Conservation (phyloP, 2,329 filamentous ascomycete genomes). For the Ophiostoma tasmaniense region DNA sequence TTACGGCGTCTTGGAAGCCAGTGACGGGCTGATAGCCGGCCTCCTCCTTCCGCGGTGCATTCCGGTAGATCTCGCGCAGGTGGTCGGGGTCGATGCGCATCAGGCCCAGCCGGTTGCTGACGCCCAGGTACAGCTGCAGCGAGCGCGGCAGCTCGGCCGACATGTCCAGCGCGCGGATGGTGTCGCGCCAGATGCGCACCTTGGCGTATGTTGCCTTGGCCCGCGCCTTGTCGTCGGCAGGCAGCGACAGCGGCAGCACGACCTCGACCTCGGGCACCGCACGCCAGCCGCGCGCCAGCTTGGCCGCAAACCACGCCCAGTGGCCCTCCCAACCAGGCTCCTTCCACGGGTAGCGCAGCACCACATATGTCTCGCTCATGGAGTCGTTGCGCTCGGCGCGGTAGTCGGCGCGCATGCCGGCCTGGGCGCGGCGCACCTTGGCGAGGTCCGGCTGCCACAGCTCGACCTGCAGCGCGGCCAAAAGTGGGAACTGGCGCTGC, state of each 20-base stretch:
- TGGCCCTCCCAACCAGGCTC: constrained; percentile 40
- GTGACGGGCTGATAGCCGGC: constrained; percentile 57
- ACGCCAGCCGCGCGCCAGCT: constrained; percentile 40
- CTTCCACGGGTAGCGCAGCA: constrained; percentile 58
- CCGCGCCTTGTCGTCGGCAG: not conserved
- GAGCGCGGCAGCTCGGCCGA: constrained; percentile 51
- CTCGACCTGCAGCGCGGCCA: constrained; percentile 61
- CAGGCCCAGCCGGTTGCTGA: constrained; percentile 55
- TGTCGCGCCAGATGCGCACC: constrained; percentile 59
- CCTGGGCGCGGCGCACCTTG: constrained; percentile 39
- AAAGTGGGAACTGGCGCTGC: constrained; percentile 56
- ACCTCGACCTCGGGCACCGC: constrained; percentile 55
- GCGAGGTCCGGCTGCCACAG: constrained; percentile 60
- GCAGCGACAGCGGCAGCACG: constrained; percentile 47
- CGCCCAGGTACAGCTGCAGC: constrained; percentile 56
- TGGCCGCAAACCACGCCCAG: constrained; percentile 39
- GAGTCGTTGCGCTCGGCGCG: constrained; percentile 34
- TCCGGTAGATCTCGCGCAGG: constrained; percentile 51
- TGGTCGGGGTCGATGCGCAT: constrained; percentile 57
- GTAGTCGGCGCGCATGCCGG: constrained; percentile 18
- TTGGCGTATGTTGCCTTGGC: constrained; percentile 34
- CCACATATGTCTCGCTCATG: constrained; percentile 47
- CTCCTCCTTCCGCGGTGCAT: constrained; percentile 49
- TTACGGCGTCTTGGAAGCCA: constrained; percentile 62
- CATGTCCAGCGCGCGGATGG: constrained; percentile 47